These are phyloP conservation scores for Fragaria vesca DNA, from an alignment of 306 rosid species.

Conservation along the genomic window DNA sequence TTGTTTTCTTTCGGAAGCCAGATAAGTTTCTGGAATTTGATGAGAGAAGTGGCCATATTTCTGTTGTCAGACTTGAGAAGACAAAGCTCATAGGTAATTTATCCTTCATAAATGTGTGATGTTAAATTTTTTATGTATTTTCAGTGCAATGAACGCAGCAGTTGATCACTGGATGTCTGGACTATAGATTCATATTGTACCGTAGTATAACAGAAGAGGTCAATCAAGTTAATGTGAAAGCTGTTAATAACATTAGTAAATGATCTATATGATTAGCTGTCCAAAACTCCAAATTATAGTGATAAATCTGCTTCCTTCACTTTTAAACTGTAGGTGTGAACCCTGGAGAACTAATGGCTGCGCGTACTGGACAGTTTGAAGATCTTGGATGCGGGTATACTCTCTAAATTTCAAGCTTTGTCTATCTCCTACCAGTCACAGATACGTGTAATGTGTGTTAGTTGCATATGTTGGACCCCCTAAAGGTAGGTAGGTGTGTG, in stretches of 20 bases:
- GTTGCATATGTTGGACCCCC: background rate
- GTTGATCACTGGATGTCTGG: background rate
- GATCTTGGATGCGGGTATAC: constrained; percentile 52
- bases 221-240: background rate
- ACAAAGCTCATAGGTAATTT: constrained; percentile 62
- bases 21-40: constrained; percentile 55
- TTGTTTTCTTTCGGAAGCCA: constrained; percentile 81
- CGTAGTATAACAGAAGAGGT: background rate
- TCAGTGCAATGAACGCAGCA: background rate
- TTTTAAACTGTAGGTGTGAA: constrained; percentile 52
- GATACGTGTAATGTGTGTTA: background rate
- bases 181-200: background rate
- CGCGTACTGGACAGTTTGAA: constrained; percentile 81
- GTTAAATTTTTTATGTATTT: background rate
- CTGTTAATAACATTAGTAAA: constrained; percentile 6
- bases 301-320: constrained; percentile 22
- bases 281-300: constrained; percentile 10
- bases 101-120: background rate
- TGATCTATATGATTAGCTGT: background rate
- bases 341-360: constrained; percentile 70
- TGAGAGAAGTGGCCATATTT: constrained; percentile 48
- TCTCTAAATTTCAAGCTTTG: background rate
- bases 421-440: background rate
- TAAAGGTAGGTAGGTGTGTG: background rate
- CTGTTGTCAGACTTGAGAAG: constrained; percentile 71